Evolutionary conservation across 2,329 filamentous ascomycete species (phyloP), one percentile per base, ranked within the genome.

Genomic region (Fusarium udum): DNA sequence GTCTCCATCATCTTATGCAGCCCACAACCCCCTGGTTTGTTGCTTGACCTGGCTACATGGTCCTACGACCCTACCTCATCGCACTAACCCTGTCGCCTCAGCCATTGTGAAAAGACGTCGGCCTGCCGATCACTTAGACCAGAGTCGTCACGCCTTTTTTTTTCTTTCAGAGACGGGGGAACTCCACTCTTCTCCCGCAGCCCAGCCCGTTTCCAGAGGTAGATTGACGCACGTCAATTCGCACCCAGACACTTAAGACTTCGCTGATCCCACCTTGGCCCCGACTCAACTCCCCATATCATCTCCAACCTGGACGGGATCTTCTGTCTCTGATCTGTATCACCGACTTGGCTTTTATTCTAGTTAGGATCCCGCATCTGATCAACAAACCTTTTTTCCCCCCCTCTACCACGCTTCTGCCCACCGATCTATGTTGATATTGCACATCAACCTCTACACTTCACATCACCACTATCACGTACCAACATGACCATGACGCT

Each of bases 401-500:
- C 53, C 46, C 72, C 59, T 48, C 72, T 67, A 60, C 52, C 56
- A 68, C 72, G 60, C 64, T 75, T 73, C 66, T 62, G 48, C 60
- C 71, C 68, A 78, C 62, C 66, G 43, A 73, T 67, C 64, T 73
- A 78, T 75, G 71, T 71, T 77, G 64, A 78, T 71, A 76, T 65
- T 61, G 60, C 61, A 67, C 55, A 75, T 64, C 64, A 71, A 48
- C 68, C 39, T 45, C 64, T 64, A 37, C 65, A 67, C 61, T 67
- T 45, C 39, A 69, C 69, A 74, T 67, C 63, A 67, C 64, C 69
- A 52, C 62, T 58, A 64, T 61, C 48, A 63, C 52, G 67, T 68
- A 62, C 76, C 85, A 90, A 83, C 83, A 97, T 97, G 95, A 96
- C 94, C 85, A 97, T 97, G 94, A 93, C 95, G 83, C 90, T 97